Evolutionary conservation across 108 stramenopile species (phyloP).

Genomic region (Seminavis robusta): DNA sequence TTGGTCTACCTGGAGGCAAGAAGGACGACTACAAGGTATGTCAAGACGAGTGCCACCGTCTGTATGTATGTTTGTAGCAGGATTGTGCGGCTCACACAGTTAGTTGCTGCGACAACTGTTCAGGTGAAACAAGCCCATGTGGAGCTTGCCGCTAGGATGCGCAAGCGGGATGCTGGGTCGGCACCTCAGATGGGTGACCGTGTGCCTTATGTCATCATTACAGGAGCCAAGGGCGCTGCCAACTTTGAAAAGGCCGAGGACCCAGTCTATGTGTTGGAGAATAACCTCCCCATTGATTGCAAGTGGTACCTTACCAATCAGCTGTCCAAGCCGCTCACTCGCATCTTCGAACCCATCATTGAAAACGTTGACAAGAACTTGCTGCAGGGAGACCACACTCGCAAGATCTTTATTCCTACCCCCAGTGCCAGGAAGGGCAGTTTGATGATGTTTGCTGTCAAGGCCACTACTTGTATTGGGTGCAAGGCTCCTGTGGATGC

Average conservation of each 20-base stretch:
- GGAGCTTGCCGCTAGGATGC: constrained; percentile 98
- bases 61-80: too few species aligned
- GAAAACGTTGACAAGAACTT: constrained; percentile 85
- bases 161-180: constrained; percentile 93
- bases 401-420: constrained; percentile 94
- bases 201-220: constrained; percentile 99
- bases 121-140: constrained; percentile 98
- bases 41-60: too few species aligned
- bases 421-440: constrained; percentile 93
- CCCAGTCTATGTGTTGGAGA: constrained; percentile 97
- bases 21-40: constrained; percentile 98
- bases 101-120: too few species aligned
- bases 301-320: constrained; percentile 97
- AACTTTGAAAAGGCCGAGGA: constrained; percentile 97
- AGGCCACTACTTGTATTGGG: constrained; percentile 93
- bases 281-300: constrained; percentile 96
- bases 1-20: constrained; percentile 85
- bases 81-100: too few species aligned
- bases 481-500: constrained; percentile 90
- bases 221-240: constrained; percentile 91
- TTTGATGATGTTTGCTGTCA: constrained; percentile 97
- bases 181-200: constrained; percentile 99
- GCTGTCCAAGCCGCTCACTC: constrained; percentile 92
- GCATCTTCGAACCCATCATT: constrained; percentile 99
- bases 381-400: constrained; percentile 96